These are phyloP conservation scores for Ustilago cynodontis DNA, from an alignment of 1,284 basidiomycete genomes.

Conservation along the genomic window DNA sequence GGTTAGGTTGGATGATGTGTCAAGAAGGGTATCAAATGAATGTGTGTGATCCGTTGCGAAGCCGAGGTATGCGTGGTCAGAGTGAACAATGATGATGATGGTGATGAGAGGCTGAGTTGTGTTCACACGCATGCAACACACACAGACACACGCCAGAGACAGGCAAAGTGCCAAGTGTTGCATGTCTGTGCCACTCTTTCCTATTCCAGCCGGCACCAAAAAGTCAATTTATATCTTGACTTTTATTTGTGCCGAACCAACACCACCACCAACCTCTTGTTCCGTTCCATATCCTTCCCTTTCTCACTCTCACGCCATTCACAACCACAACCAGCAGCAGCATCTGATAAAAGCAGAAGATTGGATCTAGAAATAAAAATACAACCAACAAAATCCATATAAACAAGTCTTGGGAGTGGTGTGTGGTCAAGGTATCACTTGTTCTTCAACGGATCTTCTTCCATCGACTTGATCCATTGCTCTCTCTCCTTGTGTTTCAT, in stretches of 20 bases:
- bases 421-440: constrained; percentile 2
- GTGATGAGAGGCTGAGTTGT: background rate
- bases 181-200: constrained; percentile 12
- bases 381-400: no score
- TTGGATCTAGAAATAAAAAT: background rate
- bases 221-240: background rate
- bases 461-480: constrained; percentile 41
- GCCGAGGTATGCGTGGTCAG: background rate
- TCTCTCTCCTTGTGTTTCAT: constrained; percentile 24
- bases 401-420: constrained; percentile 3
- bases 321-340: no score
- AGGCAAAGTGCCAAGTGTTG: background rate
- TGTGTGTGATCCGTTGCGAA: constrained; percentile 6
- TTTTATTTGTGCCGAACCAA: no score
- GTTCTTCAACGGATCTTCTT: constrained; percentile 11
- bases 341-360: no score
- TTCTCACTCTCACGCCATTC: no score
- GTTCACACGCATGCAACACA: no score
- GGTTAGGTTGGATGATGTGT: background rate
- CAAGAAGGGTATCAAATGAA: constrained; percentile 18
- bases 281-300: no score
- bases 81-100: constrained; percentile 4
- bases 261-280: no score
- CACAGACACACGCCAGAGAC: background rate
- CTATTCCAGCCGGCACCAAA: background rate